Base-by-base conservation (phyloP, 768 basidiomycete genomes). In the Phylloporus arenicola region DNA sequence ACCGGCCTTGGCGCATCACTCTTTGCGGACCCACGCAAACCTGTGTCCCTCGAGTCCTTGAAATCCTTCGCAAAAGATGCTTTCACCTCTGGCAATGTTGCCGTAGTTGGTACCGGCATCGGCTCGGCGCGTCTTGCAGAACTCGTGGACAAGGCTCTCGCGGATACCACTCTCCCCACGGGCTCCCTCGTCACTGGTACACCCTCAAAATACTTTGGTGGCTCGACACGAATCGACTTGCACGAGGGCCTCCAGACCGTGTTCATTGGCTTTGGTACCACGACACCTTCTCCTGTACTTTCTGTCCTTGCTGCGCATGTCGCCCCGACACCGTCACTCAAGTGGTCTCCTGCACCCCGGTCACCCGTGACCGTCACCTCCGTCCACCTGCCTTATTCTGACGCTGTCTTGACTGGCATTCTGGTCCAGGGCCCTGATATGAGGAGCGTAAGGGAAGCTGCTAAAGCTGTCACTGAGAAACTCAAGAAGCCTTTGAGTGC, bases 1-100 rank as follows among this genome's bases (percentile, higher is more conserved):
- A 77, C 75, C 38, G 95, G 95, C 14, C 92, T 98, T 60, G 95
- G 95, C 59, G 79, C 87, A 58, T 86, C 94, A 20, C 80, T 97
- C 53, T 92, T 90, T 70, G 86, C 92, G 17, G 74, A 84, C n/a
- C 74, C 81, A 14, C 83, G 88, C 63, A 72, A 72, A 52, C 70
- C 77, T 57, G 68, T 89, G 59, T 78, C 82, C 43, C 75, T 78
- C 19, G 78, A 77, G 12, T 86, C 91, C 57, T 78, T 95, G 61
- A 83, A 84, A 64, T 70, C 78, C 2, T 93, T 80, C 61, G 92
- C 92, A 54, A 67, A 78, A 27, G 69, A 80, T 47, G 83, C 82
- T 20, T 93, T 94, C 70, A 74, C 79, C 46, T 83, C 84, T 61
- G 82, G 76, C 51, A 92, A 92, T 72, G 73, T 93, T 47, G 88